Base-by-base conservation (phyloP, 208 protist genomes). In the Trypanosoma lewisi region DNA sequence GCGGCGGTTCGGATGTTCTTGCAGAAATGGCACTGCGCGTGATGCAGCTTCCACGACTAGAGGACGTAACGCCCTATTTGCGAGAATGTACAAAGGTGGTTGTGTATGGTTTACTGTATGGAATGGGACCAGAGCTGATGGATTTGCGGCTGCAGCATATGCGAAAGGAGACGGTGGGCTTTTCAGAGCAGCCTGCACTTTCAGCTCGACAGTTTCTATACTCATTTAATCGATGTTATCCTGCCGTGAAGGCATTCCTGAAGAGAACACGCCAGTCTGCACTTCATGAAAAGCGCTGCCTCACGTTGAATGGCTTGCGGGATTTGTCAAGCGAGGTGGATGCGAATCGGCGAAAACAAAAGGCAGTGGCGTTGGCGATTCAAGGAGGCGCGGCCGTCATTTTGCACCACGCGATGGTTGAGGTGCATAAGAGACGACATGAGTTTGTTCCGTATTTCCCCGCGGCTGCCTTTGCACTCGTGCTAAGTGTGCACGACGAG, bases 71-170 rank as follows among this genome's bases (percentile, higher is more conserved):
- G 31, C 63, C 70, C 28, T 48, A 63, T 42, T 62, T 86, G 58
- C 83, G 89, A 6, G 75, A 83, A 49, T 69, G 79, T 0, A 62
- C 81, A 1, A 97, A 97, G 67, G 70, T 86, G 25, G 71, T 97
- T n/a, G 83, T 94, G 16, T 97, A 93, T 61, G 93, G 93, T 11
- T 63, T 96, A 3, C 47, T 97, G 2, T 97, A 97, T 70, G 89
- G 88, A 37, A 95, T 94, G 89, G 91, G 89, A 6, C 69, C 66
- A 6, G 69, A 78, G n/a, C 30, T 54, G 50, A 83, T 94, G 77
- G 77, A 88, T 30, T 48, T 78, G 62, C 70, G 73, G 1, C 60
- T 87, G 14, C 7, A 27, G 2, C 61, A 77, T 28, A 23, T 76
- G 19, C 41, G 31, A 12, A 17, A 30, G 23, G 56, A 68, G 44